Percentiles rank a stretch among this genome's conserved stretches.
Conservation (phyloP, 2,329 filamentous ascomycete genomes). For the Aspergillus felis region DNA sequence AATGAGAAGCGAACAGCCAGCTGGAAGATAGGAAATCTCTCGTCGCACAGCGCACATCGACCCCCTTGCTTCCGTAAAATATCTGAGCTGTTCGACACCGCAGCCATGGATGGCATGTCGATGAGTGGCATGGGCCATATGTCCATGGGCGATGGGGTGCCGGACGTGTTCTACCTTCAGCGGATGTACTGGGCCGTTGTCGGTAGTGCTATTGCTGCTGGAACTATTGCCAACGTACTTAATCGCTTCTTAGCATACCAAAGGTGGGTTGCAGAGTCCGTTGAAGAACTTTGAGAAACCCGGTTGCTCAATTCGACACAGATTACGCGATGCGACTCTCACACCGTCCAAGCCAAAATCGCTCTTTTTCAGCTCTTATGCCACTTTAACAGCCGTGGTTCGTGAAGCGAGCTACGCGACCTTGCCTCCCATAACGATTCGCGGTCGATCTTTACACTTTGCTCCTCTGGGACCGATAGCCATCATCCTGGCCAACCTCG, state of each 20-base stretch:
- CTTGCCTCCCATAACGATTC: slow-evolving; percentile 34
- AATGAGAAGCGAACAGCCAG: neutral
- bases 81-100: slow-evolving; percentile 5
- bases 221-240: slow-evolving; percentile 37
- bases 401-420: slow-evolving; percentile 52
- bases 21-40: neutral
- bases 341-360: slow-evolving; percentile 54
- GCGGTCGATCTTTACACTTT: slow-evolving; percentile 31
- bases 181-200: slow-evolving; percentile 53
- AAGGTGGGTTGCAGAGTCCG: slow-evolving; percentile 32
- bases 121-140: slow-evolving; percentile 35
- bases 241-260: slow-evolving; percentile 49
- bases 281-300: neutral
- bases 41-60: neutral
- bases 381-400: slow-evolving; percentile 51
- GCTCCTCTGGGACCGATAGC: slow-evolving; percentile 37
- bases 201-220: slow-evolving; percentile 34
- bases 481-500: slow-evolving; percentile 41
- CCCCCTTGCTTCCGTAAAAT: neutral
- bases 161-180: slow-evolving; percentile 46
- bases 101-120: slow-evolving; percentile 23
- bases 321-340: slow-evolving; percentile 42
- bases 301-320: slow-evolving; percentile 18
- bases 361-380: slow-evolving; percentile 45
- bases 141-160: slow-evolving; percentile 42